Conservation (phyloP, 139 green algal species). For the Edaphochlamys debaryana region DNA sequence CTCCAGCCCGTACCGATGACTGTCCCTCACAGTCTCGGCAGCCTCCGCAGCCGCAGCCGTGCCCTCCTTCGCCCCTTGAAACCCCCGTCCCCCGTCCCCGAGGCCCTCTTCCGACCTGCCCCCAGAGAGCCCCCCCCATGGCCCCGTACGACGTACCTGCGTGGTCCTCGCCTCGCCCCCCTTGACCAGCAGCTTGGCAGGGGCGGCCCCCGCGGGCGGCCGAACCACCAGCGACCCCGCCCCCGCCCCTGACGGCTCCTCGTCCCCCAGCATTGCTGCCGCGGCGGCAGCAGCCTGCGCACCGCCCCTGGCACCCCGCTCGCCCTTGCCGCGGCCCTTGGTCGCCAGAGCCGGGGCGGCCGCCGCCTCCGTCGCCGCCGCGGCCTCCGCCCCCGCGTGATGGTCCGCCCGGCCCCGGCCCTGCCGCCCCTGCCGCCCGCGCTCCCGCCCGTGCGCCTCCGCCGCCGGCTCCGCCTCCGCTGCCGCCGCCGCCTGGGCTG, state of each 20-base stretch:
- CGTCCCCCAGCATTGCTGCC: neutral
- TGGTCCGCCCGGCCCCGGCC: too few relatives aligned
- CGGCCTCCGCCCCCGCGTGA: neutral
- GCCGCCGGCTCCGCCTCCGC: neutral
- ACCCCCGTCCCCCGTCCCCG: too few relatives aligned
- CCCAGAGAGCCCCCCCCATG: too few relatives aligned
- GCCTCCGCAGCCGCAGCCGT: neutral
- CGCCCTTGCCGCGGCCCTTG: neutral
- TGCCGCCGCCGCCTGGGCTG: neutral
- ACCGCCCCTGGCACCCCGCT: neutral
- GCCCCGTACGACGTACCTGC: too few relatives aligned
- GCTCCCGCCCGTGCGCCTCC: neutral
- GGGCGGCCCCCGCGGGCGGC: neutral
- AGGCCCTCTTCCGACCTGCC: too few relatives aligned
- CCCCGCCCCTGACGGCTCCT: neutral
- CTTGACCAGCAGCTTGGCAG: conserved; percentile 9
- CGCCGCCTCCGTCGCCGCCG: too few relatives aligned
- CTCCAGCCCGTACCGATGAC: too few relatives aligned
- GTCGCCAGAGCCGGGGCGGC: too few relatives aligned
- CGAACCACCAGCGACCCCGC: neutral
- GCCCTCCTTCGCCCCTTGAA: too few relatives aligned
- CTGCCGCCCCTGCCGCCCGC: neutral
- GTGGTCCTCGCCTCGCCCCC: neutral
- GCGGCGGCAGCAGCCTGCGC: neutral
- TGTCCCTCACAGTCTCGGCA: too few relatives aligned